Conservation (phyloP, 768 basidiomycete genomes). For the Phanerochaete sordida region DNA sequence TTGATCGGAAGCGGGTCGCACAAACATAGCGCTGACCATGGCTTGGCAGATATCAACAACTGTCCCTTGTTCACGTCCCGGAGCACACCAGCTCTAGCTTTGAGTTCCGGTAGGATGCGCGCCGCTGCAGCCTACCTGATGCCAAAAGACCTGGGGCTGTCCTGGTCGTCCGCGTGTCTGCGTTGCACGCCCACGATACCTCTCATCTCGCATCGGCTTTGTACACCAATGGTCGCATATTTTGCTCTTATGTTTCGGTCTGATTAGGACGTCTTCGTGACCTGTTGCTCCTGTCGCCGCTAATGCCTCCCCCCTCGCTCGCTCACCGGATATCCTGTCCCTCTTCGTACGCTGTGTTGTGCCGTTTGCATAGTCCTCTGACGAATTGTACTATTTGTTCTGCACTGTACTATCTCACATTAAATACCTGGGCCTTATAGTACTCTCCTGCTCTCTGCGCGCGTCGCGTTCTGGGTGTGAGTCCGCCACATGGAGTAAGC, state of each 20-base stretch:
- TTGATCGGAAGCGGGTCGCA: constrained; percentile 17
- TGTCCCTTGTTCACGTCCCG: constrained; percentile 77
- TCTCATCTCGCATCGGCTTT: constrained; percentile 1
- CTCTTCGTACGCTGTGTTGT: background rate
- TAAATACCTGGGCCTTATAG: background rate
- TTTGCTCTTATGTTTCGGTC: constrained; percentile 3
- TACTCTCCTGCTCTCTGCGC: background rate
- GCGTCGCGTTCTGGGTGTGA: background rate
- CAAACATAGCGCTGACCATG: background rate
- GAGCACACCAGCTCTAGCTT: constrained; percentile 73
- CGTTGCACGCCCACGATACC: constrained; percentile 5
- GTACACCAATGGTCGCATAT: constrained; percentile 7
- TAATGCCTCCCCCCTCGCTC: background rate
- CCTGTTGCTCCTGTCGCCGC: background rate
- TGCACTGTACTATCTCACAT: constrained; percentile 2
- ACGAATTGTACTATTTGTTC: background rate
- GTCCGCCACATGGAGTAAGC: constrained; percentile 6
- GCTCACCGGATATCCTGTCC: background rate
- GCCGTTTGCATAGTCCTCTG: background rate
- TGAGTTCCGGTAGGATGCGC: constrained; percentile 61
- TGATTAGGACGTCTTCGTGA: constrained; percentile 1
- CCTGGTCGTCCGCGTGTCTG: background rate
- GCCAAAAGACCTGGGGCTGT: constrained; percentile 7
- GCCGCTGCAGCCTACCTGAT: background rate
- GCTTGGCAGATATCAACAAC: constrained; percentile 75